Evolutionary conservation across 441 rosid species (phyloP).

Genomic region (Erysimum pusillum): DNA sequence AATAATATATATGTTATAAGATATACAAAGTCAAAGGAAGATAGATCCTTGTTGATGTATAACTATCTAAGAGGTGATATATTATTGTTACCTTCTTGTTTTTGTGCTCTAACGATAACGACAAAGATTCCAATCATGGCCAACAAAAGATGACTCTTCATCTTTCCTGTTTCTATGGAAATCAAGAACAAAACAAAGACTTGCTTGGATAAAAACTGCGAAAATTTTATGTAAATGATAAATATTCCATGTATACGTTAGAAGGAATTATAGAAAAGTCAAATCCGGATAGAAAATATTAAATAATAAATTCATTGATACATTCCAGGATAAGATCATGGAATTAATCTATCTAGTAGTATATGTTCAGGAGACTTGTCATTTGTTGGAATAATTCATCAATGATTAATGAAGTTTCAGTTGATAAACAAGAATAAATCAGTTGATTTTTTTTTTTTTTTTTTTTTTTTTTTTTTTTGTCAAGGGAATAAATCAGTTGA

Average conservation of each 20-base stretch:
- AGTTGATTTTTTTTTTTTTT: too few species aligned
- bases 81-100: conserved; percentile 22
- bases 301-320: background rate
- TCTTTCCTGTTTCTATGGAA: background rate
- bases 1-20: too few species aligned
- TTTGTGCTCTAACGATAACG: background rate
- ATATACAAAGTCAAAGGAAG: too few species aligned
- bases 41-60: too few species aligned
- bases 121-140: background rate
- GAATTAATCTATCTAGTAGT: too few species aligned
- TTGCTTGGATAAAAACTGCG: background rate
- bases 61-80: background rate
- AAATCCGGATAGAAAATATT: background rate
- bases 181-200: conserved; percentile 16
- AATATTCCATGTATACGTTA: background rate
- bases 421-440: too few species aligned
- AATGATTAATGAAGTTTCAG: too few species aligned
- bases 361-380: too few species aligned
- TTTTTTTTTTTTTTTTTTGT: too few species aligned
- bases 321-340: background rate
- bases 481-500: too few species aligned
- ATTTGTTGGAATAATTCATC: too few species aligned
- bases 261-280: conserved; percentile 1
- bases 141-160: conserved; percentile 10
- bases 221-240: background rate